Evolutionary conservation across 176 grass and related monocot species (phyloP), one percentile per base, ranked within the genome.

Genomic region (Carex kokanica): DNA sequence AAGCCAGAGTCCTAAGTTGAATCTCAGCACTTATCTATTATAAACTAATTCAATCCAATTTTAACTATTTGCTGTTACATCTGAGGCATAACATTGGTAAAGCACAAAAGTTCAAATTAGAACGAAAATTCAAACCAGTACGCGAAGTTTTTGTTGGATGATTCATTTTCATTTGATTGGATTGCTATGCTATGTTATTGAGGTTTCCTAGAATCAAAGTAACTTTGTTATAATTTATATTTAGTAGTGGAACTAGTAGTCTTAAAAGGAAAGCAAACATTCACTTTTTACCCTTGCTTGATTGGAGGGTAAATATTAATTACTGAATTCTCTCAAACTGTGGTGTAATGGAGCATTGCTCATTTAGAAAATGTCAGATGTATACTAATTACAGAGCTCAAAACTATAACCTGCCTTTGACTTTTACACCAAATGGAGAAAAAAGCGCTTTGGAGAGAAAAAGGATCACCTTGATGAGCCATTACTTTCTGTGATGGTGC

Each of bases 401-500:
- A 64, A 81, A 21, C 6, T 63, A 66, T 16, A 82, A 41, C 12
- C n/a, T 24, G 8, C 31, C 32, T 82, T 66, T 64, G 10, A 25
- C 15, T 61, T 32, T 80, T 81, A 81, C 38, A 17, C 36, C 24
- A 20, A 54, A 83, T 47, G 14, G 78, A 88, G 83, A 74, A 69
- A 69, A 53, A 55, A 56, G 0, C 14, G 13, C 21, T 40, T 64
- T 77, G 13, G 21, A 79, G 84, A 84, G 53, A 23, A 36, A 45
- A 72, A 71, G 29, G 9, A 87, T 88, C 85, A 98, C 95, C 95
- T 98, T 23, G 95, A 98, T 0, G 95, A 98, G 20, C 95, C 95
- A 90, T 98, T 98, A 88, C 95, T 98, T 90, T 98, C 95, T 47
- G 95, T 98, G 49, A 98, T 94, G 40, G 95, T 98, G 85, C 95